Evolutionary conservation across 768 basidiomycete genomes (phyloP).

Genomic region (Suillus clintonianus): DNA sequence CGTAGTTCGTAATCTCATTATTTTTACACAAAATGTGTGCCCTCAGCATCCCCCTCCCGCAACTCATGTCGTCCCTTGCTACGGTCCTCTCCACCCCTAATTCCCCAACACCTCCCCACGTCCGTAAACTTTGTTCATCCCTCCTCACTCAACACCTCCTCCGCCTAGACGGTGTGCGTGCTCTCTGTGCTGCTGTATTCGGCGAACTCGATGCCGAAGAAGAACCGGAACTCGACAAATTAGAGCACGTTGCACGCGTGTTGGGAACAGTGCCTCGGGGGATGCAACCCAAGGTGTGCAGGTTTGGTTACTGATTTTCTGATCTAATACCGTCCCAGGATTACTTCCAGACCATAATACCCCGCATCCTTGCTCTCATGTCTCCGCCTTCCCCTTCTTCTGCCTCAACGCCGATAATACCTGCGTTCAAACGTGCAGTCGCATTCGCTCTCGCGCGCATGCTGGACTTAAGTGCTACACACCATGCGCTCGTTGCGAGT

Average conservation of each 20-base stretch:
- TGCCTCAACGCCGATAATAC: conserved; percentile 16
- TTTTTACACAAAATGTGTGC: not conserved
- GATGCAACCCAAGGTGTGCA: conserved; percentile 52
- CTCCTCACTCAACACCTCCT: conserved; percentile 72
- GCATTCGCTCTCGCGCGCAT: conserved; percentile 72
- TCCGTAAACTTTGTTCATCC: conserved; percentile 58
- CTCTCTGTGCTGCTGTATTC: conserved; percentile 69
- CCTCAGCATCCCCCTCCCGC: conserved; percentile 57
- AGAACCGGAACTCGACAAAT: conserved; percentile 62
- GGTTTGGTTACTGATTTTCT: not conserved
- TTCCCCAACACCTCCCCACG: conserved; percentile 44
- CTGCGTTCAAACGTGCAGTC: conserved; percentile 56
- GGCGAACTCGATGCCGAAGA: conserved; percentile 57
- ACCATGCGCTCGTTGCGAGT: conserved; percentile 18
- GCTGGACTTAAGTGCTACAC: conserved; percentile 40
- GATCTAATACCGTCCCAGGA: conserved; percentile 41
- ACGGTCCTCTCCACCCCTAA: conserved; percentile 47
- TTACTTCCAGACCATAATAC: conserved; percentile 58
- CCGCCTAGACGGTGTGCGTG: conserved; percentile 68
- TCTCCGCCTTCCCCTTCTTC: conserved; percentile 13
- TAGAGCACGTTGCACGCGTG: conserved; percentile 70
- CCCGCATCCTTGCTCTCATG: conserved; percentile 56
- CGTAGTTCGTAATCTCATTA: conserved; percentile 7
- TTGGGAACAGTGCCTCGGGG: conserved; percentile 62
- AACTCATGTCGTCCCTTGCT: conserved; percentile 67